phyloP scores from a whole-genome alignment of 176 grass and related monocot species.

The Oryza officinalis region DNA sequence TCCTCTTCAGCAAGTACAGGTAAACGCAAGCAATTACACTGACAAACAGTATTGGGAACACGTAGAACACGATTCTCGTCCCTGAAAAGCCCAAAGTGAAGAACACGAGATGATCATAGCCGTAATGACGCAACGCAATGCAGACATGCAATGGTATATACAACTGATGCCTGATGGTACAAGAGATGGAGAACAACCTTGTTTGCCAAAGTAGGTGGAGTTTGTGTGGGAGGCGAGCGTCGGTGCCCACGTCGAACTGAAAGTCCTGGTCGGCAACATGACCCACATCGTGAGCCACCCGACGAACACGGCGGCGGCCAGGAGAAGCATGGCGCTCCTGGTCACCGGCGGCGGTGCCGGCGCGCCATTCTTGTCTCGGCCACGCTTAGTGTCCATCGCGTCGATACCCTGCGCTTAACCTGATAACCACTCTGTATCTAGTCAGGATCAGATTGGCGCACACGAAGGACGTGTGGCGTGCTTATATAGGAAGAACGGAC shows the following conservation, averaged over 20 bases:
- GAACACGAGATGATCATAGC: background rate
- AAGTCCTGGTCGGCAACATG: slow-evolving; percentile 43
- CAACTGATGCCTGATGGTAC: no score
- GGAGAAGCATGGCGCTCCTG: slow-evolving; percentile 7
- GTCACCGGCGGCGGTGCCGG: background rate
- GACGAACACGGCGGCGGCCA: slow-evolving; percentile 37
- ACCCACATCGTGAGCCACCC: slow-evolving; percentile 59
- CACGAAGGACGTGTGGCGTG: background rate
- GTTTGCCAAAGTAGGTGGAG: background rate
- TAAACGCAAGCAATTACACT: slow-evolving; percentile 52
- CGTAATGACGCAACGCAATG: no score
- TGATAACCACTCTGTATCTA: no score
- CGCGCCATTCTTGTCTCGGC: background rate
- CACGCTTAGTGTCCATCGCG: background rate
- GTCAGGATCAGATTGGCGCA: no score
- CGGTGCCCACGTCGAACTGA: slow-evolving; percentile 39
- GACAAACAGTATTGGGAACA: slow-evolving; percentile 58
- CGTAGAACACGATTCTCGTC: slow-evolving; percentile 31
- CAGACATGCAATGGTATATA: no score
- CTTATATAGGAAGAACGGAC: background rate
- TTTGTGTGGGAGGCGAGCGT: slow-evolving; percentile 38
- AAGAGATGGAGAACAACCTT: no score
- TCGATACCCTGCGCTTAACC: no score
- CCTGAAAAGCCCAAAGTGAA: slow-evolving; percentile 30
- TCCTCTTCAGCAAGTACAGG: slow-evolving; percentile 41